These are phyloP conservation scores for Peniophora sp. DNA, from an alignment of 1,284 basidiomycete genomes.

Conservation along the genomic window DNA sequence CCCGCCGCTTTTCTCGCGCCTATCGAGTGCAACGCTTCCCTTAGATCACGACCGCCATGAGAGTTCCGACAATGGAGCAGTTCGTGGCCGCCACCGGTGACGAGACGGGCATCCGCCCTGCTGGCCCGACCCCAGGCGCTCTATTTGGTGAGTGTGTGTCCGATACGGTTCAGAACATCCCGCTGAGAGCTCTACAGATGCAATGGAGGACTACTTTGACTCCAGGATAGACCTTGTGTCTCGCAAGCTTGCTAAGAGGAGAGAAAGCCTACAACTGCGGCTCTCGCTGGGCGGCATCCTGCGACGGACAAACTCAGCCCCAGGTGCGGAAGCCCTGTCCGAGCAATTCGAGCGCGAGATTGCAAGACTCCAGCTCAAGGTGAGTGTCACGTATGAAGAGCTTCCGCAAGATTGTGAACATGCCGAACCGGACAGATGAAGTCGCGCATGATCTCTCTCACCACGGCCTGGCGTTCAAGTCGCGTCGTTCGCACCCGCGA, in stretches of 20 bases:
- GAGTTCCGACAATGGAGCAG: not conserved
- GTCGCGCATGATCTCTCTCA: not conserved
- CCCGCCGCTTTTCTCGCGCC: not conserved
- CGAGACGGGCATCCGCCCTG: not conserved
- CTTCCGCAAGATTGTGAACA: not conserved
- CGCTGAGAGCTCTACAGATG: not conserved
- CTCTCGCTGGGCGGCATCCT: not conserved
- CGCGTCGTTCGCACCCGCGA: conserved; percentile 1
- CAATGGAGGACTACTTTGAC: conserved; percentile 1
- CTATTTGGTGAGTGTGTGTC: not conserved
- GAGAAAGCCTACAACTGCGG: not conserved
- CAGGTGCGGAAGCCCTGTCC: not conserved
- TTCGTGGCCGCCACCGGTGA: not conserved
- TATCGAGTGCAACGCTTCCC: not conserved
- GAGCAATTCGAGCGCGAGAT: not conserved
- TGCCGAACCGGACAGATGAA: not conserved
- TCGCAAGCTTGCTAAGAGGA: not conserved
- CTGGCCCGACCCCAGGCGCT: not conserved
- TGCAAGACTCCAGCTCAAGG: not conserved
- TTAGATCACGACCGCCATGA: not conserved
- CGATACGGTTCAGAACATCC: not conserved
- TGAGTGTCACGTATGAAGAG: not conserved
- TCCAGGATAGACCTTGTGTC: not conserved
- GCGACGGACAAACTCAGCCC: not conserved
- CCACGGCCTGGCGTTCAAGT: not conserved